Evolutionary conservation across 345 rosid species (phyloP).

Genomic region (Brassica cretica): DNA sequence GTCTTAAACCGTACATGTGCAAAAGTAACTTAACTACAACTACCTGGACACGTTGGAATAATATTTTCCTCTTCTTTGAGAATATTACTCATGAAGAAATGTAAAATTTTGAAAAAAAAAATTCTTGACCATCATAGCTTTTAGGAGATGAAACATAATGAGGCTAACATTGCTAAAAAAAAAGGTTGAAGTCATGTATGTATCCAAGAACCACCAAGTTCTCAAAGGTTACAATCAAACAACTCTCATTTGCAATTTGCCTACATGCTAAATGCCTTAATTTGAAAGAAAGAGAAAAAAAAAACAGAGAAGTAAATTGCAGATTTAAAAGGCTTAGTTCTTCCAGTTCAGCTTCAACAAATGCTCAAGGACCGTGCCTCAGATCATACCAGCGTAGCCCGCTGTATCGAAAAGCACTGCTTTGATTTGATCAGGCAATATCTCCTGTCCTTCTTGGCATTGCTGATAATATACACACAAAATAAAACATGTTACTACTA

Average conservation of each 20-base stretch:
- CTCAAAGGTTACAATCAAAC: background rate
- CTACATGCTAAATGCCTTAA: background rate
- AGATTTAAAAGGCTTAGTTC: constrained; percentile 15
- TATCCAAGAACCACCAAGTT: constrained; percentile 20
- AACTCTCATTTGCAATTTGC: constrained; percentile 9
- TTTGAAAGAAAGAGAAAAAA: background rate
- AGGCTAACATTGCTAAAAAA: constrained; percentile 10
- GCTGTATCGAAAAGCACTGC: constrained; percentile 83
- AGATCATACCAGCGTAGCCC: constrained; percentile 56
- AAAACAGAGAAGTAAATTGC: background rate
- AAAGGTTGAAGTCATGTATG: constrained; percentile 21
- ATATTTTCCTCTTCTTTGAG: background rate
- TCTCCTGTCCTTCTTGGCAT: constrained; percentile 84
- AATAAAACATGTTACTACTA: background rate
- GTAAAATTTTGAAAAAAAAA: background rate
- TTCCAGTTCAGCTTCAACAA: constrained; percentile 15
- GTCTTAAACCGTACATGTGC: background rate
- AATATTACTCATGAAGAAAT: constrained; percentile 11
- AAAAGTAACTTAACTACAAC: background rate
- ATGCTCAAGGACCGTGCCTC: constrained; percentile 14
- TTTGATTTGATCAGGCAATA: constrained; percentile 84
- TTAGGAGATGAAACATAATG: constrained; percentile 14
- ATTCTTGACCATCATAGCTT: background rate
- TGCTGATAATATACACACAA: constrained; percentile 51
- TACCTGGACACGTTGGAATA: background rate